A percentile compares a stretch with the other conserved stretches of the same genome.
These are phyloP conservation scores for Biscutella laevigata DNA, from an alignment of 441 rosid species.

Conservation along the genomic window DNA sequence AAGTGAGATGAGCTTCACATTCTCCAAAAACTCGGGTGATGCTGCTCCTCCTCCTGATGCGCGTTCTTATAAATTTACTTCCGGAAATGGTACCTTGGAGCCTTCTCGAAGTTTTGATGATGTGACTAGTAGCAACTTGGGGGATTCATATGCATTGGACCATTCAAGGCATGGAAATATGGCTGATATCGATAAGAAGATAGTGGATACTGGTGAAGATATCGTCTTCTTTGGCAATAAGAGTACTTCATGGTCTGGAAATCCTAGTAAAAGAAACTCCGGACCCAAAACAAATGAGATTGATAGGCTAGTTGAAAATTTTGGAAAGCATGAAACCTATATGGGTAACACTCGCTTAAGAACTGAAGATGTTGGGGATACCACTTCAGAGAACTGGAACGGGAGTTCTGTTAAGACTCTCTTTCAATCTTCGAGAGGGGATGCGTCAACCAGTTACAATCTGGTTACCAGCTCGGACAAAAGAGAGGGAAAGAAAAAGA, in stretches of 20 bases:
- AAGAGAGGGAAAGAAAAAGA: conserved; percentile 63
- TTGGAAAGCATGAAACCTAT: conserved; percentile 28
- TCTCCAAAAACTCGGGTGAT: conserved; percentile 47
- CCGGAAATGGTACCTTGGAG: conserved; percentile 40
- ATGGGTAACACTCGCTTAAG: conserved; percentile 46
- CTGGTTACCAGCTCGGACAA: conserved; percentile 33
- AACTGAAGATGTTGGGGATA: conserved; percentile 35
- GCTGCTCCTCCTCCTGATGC: conserved; percentile 35
- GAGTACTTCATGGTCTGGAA: conserved; percentile 51
- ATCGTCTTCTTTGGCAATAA: conserved; percentile 42
- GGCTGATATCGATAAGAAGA: conserved; percentile 33
- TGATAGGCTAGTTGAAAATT: conserved; percentile 35
- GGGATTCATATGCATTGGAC: conserved; percentile 27
- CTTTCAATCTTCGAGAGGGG: conserved; percentile 56
- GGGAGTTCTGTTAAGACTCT: conserved; percentile 62
- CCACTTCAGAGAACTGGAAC: conserved; percentile 56
- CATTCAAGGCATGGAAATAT: conserved; percentile 29
- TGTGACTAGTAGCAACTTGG: conserved; percentile 26
- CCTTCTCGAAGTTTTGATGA: conserved; percentile 34
- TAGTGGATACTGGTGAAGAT: conserved; percentile 49
- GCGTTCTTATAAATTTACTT: conserved; percentile 45
- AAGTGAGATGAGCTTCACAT: conserved; percentile 36
- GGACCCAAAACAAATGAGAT: conserved; percentile 38
- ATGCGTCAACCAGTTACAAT: conserved; percentile 48
- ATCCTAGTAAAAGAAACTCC: conserved; percentile 37